Conservation (phyloP, 2,329 filamentous ascomycete species). For the Elsinoe ampelina region DNA sequence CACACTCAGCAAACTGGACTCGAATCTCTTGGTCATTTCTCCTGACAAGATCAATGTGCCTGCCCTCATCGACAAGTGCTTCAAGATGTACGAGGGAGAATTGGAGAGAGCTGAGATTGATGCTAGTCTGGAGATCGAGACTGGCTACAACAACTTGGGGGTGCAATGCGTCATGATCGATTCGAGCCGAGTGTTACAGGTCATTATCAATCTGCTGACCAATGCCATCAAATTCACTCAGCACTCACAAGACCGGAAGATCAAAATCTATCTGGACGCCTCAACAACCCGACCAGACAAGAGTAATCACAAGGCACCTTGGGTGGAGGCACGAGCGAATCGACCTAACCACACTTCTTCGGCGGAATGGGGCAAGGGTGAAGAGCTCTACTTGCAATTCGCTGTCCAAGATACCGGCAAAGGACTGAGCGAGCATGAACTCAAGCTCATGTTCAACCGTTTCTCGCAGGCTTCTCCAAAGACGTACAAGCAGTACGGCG, state of each 20-base stretch:
- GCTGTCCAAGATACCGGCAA: conserved; percentile 30
- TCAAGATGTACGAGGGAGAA: conserved; percentile 33
- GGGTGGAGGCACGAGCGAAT: conserved; percentile 22
- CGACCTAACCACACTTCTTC: conserved; percentile 20
- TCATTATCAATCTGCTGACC: conserved; percentile 36
- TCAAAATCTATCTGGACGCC: conserved; percentile 33
- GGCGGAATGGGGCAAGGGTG: conserved; percentile 29
- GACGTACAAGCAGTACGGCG: conserved; percentile 59
- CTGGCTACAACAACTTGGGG: conserved; percentile 28
- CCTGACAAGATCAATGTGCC: conserved; percentile 31
- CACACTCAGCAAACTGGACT: conserved; percentile 33
- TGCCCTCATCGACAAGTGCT: conserved; percentile 28
- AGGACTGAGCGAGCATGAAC: conserved; percentile 28
- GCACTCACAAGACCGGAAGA: conserved; percentile 25
- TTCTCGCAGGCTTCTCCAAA: conserved; percentile 59
- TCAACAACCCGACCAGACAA: conserved; percentile 25
- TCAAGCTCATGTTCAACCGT: conserved; percentile 50
- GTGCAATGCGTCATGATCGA: conserved; percentile 33
- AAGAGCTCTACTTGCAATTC: conserved; percentile 30
- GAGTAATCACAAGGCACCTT: conserved; percentile 26
- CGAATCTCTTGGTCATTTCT: conserved; percentile 30
- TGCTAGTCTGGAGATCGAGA: conserved; percentile 27
- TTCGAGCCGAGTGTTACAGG: conserved; percentile 35
- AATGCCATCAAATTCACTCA: conserved; percentile 41
- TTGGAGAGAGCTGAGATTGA: conserved; percentile 27